These are phyloP conservation scores for Rachicladosporium sp. DNA, from an alignment of 2,329 filamentous ascomycete species.

Conservation along the genomic window DNA sequence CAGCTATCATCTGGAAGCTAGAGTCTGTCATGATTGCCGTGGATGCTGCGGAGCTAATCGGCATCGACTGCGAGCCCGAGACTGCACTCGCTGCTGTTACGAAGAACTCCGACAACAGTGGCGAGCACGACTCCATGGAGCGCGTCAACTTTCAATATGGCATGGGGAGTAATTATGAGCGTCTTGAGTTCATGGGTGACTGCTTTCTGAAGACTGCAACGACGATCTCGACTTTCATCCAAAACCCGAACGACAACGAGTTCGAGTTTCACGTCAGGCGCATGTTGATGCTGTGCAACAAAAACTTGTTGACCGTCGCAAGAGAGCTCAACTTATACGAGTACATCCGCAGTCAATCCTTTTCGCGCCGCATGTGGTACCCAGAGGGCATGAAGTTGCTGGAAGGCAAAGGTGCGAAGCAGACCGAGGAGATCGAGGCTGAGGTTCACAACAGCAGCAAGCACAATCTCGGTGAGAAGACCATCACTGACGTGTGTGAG, in stretches of 20 bases:
- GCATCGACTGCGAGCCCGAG: slow-evolving; percentile 50
- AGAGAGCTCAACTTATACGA: slow-evolving; percentile 54
- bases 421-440: slow-evolving; percentile 28
- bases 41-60: slow-evolving; percentile 58
- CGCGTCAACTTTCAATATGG: slow-evolving; percentile 65
- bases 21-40: slow-evolving; percentile 70
- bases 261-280: slow-evolving; percentile 80
- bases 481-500: slow-evolving; percentile 75
- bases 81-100: slow-evolving; percentile 82
- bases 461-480: slow-evolving; percentile 70
- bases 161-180: slow-evolving; percentile 91
- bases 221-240: slow-evolving; percentile 71
- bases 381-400: slow-evolving; percentile 64
- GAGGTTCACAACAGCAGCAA: slow-evolving; percentile 28
- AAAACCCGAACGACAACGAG: slow-evolving; percentile 66
- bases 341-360: slow-evolving; percentile 71
- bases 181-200: slow-evolving; percentile 86
- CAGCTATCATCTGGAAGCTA: slow-evolving; percentile 71
- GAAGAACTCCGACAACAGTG: slow-evolving; percentile 78
- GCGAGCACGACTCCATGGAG: slow-evolving; percentile 51
- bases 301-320: slow-evolving; percentile 72
- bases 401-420: slow-evolving; percentile 41
- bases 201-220: slow-evolving; percentile 93
- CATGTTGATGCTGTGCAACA: slow-evolving; percentile 85
- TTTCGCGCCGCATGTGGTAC: slow-evolving; percentile 78